Base-by-base conservation (phyloP, 257 asterid species). In the Cynanchum wilfordii region DNA sequence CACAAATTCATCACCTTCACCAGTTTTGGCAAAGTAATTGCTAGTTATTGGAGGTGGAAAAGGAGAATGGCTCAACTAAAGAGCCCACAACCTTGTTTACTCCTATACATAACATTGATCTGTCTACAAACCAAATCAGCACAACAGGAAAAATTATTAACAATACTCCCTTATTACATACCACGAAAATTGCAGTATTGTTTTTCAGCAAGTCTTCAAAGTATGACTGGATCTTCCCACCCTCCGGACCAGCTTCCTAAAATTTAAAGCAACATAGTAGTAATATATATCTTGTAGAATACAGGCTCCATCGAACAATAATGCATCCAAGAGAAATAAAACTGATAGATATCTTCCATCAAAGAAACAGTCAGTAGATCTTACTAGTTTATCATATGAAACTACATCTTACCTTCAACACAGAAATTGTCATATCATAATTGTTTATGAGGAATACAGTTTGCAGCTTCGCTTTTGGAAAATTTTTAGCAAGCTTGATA, bases 171-270 rank as follows among this genome's bases (percentile, higher is more conserved):
- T 6, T 51, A 56, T 42, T 4, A 75, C 71, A 82, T 84, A 91
- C 99, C 98, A 90, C 97, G 79, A 88, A 95, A 66, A 92, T 69
- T 83, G 92, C 68, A 13, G 92, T 95, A 78, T 87, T 90, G 82
- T 83, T 90, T 90, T 90, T 92, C 88, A 92, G 84, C 84, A 89
- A 80, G 77, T 92, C 98, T 76, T 92, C 99, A 77, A 92, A 95
- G 82, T 92, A 86, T 86, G 86, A 81, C 79, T 92, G 98, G 81
- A 92, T 84, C 85, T 90, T 90, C 70, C 97, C 95, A 65, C 96
- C 99, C 59, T 95, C 99, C 49, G 97, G 88, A 80, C 95, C 98
- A 77, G 97, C 95, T 87, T 89, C 99, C 98, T 92, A 89, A 83
- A 86, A 84, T 77, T 73, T 59, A 76, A 22, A 25, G 47, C 60